Conservation (phyloP, 1,284 basidiomycete species). For the Pseudozyma sp. region DNA sequence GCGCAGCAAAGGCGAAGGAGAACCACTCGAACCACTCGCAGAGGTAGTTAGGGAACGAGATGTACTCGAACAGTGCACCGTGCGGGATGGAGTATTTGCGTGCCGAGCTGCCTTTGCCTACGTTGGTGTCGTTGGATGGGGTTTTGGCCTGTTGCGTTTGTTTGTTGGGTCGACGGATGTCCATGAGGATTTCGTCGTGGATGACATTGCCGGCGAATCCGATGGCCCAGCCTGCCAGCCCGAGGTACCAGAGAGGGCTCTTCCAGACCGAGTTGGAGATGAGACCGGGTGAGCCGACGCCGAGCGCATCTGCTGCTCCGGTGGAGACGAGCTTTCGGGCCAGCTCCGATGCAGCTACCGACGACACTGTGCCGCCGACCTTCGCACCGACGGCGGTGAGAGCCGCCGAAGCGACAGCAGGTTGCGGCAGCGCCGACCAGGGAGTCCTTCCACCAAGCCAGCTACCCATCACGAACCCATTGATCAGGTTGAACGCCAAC, state of each 20-base stretch:
- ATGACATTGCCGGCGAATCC: constrained; percentile 83
- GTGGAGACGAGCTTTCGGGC: constrained; percentile 31
- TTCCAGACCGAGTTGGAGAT: constrained; percentile 62
- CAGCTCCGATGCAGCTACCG: constrained; percentile 18
- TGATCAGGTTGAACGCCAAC: constrained; percentile 78
- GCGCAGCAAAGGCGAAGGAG: constrained; percentile 57
- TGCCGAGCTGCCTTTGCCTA: constrained; percentile 61
- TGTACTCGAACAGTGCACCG: constrained; percentile 80
- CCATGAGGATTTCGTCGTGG: constrained; percentile 88
- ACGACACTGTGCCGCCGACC: constrained; percentile 9
- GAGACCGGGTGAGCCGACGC: constrained; percentile 33
- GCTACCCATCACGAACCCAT: constrained; percentile 78
- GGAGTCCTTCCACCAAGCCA: constrained; percentile 70
- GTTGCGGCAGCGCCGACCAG: constrained; percentile 42
- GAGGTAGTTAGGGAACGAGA: constrained; percentile 93
- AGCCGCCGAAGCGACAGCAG: constrained; percentile 66
- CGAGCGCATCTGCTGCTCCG: constrained; percentile 25
- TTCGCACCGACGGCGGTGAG: constrained; percentile 24
- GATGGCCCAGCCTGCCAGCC: constrained; percentile 76
- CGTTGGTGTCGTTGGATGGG: constrained; percentile 18
- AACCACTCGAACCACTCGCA: constrained; percentile 77
- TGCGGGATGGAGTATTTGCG: constrained; percentile 83
- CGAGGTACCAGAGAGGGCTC: constrained; percentile 74
- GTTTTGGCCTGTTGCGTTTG: not conserved
- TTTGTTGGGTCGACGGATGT: constrained; percentile 70